These are phyloP conservation scores for Rhodamnia rubescens DNA, from an alignment of 345 rosid species.

Conservation along the genomic window DNA sequence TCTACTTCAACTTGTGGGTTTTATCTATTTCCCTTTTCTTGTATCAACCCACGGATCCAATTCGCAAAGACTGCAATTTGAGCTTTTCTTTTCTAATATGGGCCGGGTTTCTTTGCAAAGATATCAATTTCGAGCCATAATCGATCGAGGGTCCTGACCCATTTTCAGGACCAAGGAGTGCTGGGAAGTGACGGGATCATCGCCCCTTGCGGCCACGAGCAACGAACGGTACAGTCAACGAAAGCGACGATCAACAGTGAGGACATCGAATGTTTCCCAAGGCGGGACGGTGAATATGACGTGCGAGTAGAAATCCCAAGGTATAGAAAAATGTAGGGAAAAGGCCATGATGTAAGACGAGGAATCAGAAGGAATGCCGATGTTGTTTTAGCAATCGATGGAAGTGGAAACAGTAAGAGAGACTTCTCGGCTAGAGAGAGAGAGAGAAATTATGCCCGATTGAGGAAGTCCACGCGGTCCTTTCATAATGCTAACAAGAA, in stretches of 20 bases:
- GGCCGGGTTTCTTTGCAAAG: background rate
- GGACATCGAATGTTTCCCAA: too few species aligned
- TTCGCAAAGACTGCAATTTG: background rate
- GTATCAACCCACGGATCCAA: background rate
- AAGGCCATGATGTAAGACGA: too few species aligned
- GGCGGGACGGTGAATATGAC: too few species aligned
- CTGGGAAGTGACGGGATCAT: background rate
- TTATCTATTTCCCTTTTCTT: background rate
- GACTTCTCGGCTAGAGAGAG: background rate
- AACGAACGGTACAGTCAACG: too few species aligned
- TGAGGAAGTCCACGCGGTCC: background rate
- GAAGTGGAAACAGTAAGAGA: background rate
- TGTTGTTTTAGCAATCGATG: too few species aligned
- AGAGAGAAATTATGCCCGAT: background rate
- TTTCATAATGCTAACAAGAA: background rate
- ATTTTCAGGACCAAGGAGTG: background rate
- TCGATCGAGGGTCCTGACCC: background rate
- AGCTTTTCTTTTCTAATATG: background rate
- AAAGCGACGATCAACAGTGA: too few species aligned
- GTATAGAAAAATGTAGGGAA: too few species aligned
- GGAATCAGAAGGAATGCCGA: too few species aligned
- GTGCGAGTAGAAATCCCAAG: too few species aligned
- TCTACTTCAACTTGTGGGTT: background rate
- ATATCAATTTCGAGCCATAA: background rate
- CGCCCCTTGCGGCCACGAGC: too few species aligned